Evolutionary conservation across 2,329 filamentous ascomycete genomes (phyloP).

Genomic region (Venturia carpophila): DNA sequence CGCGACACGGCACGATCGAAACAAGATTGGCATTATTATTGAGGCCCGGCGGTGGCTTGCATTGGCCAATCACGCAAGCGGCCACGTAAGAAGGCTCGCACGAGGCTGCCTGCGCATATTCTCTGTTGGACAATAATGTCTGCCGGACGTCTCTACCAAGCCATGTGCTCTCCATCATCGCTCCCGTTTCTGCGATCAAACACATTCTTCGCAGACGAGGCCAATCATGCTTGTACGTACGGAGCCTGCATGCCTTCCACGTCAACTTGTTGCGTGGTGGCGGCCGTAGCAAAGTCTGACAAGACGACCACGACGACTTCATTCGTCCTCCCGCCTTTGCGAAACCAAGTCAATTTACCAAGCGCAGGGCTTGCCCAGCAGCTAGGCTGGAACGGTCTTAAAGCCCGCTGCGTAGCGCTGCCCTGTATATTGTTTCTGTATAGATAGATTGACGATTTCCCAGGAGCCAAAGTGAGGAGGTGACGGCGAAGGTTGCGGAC

Average conservation of each 20-base stretch:
- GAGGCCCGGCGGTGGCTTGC: neutral
- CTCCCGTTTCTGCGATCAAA: neutral
- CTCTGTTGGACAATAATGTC: constrained; percentile 2
- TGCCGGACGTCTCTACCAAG: neutral
- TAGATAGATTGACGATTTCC: constrained; percentile 10
- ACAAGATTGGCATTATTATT: neutral
- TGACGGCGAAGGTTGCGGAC: constrained; percentile 8
- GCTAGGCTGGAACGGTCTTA: constrained; percentile 2
- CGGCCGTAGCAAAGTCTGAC: constrained; percentile 2
- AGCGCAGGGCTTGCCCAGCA: neutral
- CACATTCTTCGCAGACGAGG: neutral
- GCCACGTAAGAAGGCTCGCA: constrained; percentile 6
- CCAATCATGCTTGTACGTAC: neutral
- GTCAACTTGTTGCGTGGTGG: neutral
- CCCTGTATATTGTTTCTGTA: constrained; percentile 11
- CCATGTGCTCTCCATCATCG: neutral
- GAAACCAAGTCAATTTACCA: constrained; percentile 11
- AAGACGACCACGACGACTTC: neutral
- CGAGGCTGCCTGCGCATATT: constrained; percentile 1
- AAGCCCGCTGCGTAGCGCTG: neutral
- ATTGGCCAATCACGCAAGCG: neutral
- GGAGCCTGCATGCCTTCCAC: neutral
- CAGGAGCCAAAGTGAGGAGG: constrained; percentile 8
- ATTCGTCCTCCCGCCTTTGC: constrained; percentile 1
- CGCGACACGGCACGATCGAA: constrained; percentile 4